phyloP scores from a whole-genome alignment of 2,329 filamentous ascomycete species.

The Phyllosticta capitalensis region DNA sequence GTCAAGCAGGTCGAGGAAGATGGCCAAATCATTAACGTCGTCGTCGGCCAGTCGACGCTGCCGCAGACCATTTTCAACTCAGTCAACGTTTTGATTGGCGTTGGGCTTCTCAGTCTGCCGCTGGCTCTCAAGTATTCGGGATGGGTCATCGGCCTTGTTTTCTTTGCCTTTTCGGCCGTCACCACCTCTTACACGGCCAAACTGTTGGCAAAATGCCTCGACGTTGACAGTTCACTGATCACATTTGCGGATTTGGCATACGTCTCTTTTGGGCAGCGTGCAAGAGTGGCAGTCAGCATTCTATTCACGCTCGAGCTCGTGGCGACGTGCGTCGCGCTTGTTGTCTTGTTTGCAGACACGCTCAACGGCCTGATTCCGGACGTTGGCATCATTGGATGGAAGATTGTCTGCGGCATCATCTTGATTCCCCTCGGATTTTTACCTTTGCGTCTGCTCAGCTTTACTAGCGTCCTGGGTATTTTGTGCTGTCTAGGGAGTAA shows the following conservation, averaged over 20 bases:
- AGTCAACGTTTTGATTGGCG: constrained; percentile 83
- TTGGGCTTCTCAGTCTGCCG: constrained; percentile 81
- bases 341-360: constrained; percentile 93
- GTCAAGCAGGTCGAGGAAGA: constrained; percentile 79
- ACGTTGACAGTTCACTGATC: constrained; percentile 74
- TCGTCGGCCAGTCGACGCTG: constrained; percentile 89
- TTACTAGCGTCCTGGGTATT: constrained; percentile 89
- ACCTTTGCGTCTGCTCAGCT: constrained; percentile 72
- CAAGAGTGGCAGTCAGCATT: constrained; percentile 71
- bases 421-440: constrained; percentile 77
- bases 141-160: constrained; percentile 72
- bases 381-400: constrained; percentile 64
- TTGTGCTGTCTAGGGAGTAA: constrained; percentile 78
- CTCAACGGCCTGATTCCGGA: constrained; percentile 68
- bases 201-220: constrained; percentile 77
- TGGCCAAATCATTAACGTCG: constrained; percentile 72
- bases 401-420: constrained; percentile 69
- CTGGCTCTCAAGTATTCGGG: constrained; percentile 80
- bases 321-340: constrained; percentile 77
- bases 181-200: constrained; percentile 81
- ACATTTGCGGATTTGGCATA: constrained; percentile 93
- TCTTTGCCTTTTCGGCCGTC: constrained; percentile 63
- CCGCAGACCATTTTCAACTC: constrained; percentile 96
- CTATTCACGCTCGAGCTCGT: constrained; percentile 83
- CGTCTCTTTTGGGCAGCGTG: constrained; percentile 75